These are phyloP conservation scores for Wallacemonas rigidus DNA, from an alignment of 208 protist species.

Conservation along the genomic window DNA sequence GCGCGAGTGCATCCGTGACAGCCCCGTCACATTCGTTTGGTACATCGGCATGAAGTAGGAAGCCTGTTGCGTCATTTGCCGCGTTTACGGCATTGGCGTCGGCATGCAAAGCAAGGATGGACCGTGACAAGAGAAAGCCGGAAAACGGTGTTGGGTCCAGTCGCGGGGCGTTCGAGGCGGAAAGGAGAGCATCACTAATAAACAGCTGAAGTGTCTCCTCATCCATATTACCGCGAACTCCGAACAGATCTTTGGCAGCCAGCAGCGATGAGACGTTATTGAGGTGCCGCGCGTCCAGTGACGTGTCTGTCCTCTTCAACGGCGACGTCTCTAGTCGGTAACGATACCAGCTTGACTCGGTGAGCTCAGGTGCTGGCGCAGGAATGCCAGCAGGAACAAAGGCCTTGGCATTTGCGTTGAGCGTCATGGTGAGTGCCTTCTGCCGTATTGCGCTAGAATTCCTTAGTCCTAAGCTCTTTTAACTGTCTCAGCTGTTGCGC, in stretches of 20 bases:
- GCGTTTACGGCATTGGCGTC: slow-evolving; percentile 34
- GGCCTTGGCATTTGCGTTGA: slow-evolving; percentile 81
- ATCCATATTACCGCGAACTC: slow-evolving; percentile 42
- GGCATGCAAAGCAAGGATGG: slow-evolving; percentile 53
- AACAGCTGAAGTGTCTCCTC: slow-evolving; percentile 63
- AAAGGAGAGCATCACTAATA: slow-evolving; percentile 43
- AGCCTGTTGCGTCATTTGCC: slow-evolving; percentile 59
- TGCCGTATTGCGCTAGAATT: not conserved
- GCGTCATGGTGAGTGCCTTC: slow-evolving; percentile 37
- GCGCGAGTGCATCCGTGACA: slow-evolving; percentile 39
- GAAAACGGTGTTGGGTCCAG: slow-evolving; percentile 27
- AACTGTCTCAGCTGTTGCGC: too few species aligned
- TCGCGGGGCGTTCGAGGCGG: slow-evolving; percentile 39
- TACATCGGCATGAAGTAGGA: slow-evolving; percentile 61
- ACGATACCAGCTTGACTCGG: slow-evolving; percentile 43
- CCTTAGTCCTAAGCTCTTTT: slow-evolving; percentile 17
- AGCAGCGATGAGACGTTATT: slow-evolving; percentile 58
- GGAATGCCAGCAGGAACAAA: slow-evolving; percentile 57
- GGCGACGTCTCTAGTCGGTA: slow-evolving; percentile 53
- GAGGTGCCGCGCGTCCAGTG: slow-evolving; percentile 29
- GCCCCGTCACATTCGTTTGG: slow-evolving; percentile 45
- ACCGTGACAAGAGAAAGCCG: slow-evolving; percentile 70
- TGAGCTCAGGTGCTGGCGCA: slow-evolving; percentile 20
- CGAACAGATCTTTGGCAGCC: slow-evolving; percentile 47
- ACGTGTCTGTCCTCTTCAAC: slow-evolving; percentile 31